Evolutionary conservation across 257 asterid genomes (phyloP).

Genomic region (Penstemon barbatus): DNA sequence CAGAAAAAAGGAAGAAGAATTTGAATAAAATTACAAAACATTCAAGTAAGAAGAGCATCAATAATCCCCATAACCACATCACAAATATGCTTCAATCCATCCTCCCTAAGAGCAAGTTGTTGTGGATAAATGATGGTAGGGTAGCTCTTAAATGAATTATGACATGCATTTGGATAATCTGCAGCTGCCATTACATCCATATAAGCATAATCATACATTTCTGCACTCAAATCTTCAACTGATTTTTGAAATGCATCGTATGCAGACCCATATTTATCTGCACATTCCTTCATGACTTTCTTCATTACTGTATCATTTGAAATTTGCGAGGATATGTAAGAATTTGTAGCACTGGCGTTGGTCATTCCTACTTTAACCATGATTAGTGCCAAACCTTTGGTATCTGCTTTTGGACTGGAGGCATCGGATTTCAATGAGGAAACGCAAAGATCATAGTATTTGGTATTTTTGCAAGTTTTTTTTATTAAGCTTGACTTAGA

Average conservation of each 20-base stretch:
- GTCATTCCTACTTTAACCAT: slow-evolving; percentile 52
- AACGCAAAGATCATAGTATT: slow-evolving; percentile 69
- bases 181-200: slow-evolving; percentile 85
- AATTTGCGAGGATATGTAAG: slow-evolving; percentile 51
- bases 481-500: slow-evolving; percentile 50
- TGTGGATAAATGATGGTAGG: slow-evolving; percentile 56
- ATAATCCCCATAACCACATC: slow-evolving; percentile 74
- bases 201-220: slow-evolving; percentile 79
- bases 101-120: slow-evolving; percentile 59
- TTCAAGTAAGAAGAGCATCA: slow-evolving; percentile 44
- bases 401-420: slow-evolving; percentile 55
- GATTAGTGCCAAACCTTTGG: slow-evolving; percentile 65
- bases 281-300: slow-evolving; percentile 61
- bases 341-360: slow-evolving; percentile 70
- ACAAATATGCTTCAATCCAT: slow-evolving; percentile 73
- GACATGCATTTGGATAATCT: slow-evolving; percentile 80
- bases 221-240: slow-evolving; percentile 49
- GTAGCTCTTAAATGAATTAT: slow-evolving; percentile 47
- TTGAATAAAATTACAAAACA: background rate
- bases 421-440: slow-evolving; percentile 66
- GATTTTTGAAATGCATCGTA: slow-evolving; percentile 58
- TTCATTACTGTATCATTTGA: slow-evolving; percentile 42
- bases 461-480: slow-evolving; percentile 69
- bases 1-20: background rate
- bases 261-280: slow-evolving; percentile 62